Percentiles rank a stretch among this genome's conserved stretches.
These are phyloP conservation scores for Colletotrichum somersetense DNA, from an alignment of 2,329 filamentous ascomycete genomes.

Conservation along the genomic window DNA sequence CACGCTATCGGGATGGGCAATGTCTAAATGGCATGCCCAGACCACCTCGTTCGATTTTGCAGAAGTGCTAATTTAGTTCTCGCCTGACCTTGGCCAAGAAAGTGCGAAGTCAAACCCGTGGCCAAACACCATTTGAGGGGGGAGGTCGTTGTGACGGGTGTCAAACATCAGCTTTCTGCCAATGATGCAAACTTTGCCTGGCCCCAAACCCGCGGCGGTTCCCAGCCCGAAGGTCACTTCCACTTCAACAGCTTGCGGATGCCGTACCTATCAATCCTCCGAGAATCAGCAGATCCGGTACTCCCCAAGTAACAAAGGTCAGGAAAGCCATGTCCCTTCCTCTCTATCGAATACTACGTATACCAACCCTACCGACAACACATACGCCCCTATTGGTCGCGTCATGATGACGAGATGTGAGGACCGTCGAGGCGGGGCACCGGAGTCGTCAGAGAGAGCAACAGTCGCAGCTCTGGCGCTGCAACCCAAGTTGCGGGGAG, in stretches of 20 bases:
- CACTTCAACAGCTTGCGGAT: slow-evolving; percentile 1
- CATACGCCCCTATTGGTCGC: slow-evolving; percentile 8
- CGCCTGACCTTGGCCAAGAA: background rate
- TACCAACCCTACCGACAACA: slow-evolving; percentile 13
- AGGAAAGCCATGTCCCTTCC: background rate
- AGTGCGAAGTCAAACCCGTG: background rate
- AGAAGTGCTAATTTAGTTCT: background rate
- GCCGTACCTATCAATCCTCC: background rate
- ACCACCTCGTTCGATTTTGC: background rate
- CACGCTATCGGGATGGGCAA: background rate
- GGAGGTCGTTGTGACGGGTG: too few species aligned
- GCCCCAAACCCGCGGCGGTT: background rate
- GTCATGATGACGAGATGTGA: background rate
- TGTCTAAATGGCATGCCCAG: background rate
- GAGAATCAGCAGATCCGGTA: slow-evolving; percentile 12
- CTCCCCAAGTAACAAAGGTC: background rate
- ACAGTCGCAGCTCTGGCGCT: slow-evolving; percentile 17
- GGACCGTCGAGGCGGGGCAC: background rate
- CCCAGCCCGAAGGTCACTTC: slow-evolving; percentile 10
- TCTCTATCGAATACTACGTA: background rate
- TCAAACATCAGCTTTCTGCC: background rate
- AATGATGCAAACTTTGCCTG: background rate
- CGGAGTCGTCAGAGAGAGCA: slow-evolving; percentile 22
- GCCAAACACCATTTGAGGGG: background rate
- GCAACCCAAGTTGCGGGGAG: slow-evolving; percentile 6